phyloP scores from a whole-genome alignment of 331 rosid genomes.

The Pyrus hybrid region DNA sequence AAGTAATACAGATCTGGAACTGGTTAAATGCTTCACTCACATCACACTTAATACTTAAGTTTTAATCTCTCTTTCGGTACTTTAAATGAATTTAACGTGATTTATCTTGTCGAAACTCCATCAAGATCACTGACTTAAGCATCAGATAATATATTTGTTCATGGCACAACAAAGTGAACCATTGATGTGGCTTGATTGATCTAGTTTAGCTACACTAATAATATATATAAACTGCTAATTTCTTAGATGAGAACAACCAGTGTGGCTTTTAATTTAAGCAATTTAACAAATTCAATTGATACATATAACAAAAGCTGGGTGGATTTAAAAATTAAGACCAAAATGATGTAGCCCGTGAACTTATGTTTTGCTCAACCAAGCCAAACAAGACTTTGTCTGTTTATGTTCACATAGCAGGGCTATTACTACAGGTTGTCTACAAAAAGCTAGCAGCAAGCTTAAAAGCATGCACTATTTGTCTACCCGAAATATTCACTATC shows the following conservation, averaged over 20 bases:
- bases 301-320: not conserved
- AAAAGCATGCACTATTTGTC: not conserved
- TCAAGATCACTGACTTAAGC: not conserved
- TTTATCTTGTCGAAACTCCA: not conserved
- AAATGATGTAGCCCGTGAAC: not conserved
- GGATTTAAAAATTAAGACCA: not conserved
- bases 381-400: not conserved
- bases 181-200: not conserved
- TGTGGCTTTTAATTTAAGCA: not conserved
- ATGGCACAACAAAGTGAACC: not conserved
- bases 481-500: not conserved
- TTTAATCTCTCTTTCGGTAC: no score
- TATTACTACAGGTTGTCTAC: not conserved
- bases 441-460: not conserved
- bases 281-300: not conserved
- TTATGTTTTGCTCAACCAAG: not conserved
- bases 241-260: not conserved
- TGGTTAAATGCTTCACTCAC: no score
- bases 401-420: not conserved
- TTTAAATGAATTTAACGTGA: no score
- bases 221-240: not conserved
- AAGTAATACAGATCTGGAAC: not conserved
- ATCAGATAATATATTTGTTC: not conserved
- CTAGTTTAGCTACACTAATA: not conserved
- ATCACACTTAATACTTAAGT: no score